Conservation (phyloP, 805 yeast genomes). For the Saturnispora quitensis region DNA sequence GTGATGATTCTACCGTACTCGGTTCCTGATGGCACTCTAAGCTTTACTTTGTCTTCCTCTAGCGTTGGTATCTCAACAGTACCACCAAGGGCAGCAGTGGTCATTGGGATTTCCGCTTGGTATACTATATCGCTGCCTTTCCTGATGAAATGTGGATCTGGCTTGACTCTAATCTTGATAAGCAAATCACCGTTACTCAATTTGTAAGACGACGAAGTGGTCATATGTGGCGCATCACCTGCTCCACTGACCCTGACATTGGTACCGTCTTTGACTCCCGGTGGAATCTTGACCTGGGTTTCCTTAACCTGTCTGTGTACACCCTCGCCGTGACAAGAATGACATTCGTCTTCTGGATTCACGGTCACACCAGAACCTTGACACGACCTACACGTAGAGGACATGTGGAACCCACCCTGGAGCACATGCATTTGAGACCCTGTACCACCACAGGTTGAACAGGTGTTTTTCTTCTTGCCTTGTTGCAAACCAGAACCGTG, state of each 20-base stretch:
- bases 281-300: conserved; percentile 79
- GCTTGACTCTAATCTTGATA: conserved; percentile 67
- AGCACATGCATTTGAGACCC: conserved; percentile 81
- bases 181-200: conserved; percentile 80
- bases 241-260: conserved; percentile 76
- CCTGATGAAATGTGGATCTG: conserved; percentile 64
- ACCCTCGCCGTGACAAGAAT: conserved; percentile 83
- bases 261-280: conserved; percentile 82
- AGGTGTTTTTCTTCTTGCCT: conserved; percentile 67
- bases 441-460: conserved; percentile 85
- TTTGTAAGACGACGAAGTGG: conserved; percentile 61
- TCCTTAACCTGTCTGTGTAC: conserved; percentile 56
- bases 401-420: conserved; percentile 94
- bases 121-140: conserved; percentile 57
- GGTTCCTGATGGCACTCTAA: conserved; percentile 79
- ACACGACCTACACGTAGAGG: conserved; percentile 83
- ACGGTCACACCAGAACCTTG: conserved; percentile 81
- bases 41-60: conserved; percentile 58
- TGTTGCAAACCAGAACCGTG: conserved; percentile 76
- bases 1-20: conserved; percentile 66
- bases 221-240: conserved; percentile 81
- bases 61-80: conserved; percentile 84
- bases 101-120: conserved; percentile 68
- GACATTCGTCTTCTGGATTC: conserved; percentile 60
- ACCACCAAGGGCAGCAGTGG: conserved; percentile 97